Evolutionary conservation across 192 early-diverging fungal genomes (phyloP).

Genomic region (Coemansia sp.): DNA sequence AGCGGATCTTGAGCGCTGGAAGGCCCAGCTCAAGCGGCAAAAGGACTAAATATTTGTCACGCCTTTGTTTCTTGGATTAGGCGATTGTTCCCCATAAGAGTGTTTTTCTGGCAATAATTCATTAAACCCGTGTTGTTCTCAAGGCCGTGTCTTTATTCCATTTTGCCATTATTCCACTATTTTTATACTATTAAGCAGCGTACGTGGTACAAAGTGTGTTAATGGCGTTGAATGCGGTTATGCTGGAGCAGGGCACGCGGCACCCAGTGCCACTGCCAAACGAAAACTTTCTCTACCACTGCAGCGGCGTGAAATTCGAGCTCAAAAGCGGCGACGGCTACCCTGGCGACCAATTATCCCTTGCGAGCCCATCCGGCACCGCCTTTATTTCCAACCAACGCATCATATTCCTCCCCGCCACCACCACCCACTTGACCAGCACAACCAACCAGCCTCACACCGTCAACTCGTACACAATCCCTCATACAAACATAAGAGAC

Average conservation of each 20-base stretch:
- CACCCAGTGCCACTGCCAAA: constrained; percentile 44
- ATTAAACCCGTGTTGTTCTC: no score
- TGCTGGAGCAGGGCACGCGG: constrained; percentile 41
- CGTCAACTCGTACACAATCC: constrained; percentile 41
- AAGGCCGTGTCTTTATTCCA: no score
- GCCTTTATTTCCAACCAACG: constrained; percentile 53
- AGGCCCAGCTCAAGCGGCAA: constrained; percentile 44
- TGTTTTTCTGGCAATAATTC: no score
- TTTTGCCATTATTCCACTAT: neutral
- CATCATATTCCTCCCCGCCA: constrained; percentile 34
- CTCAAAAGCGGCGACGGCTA: constrained; percentile 39
- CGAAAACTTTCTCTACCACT: constrained; percentile 54
- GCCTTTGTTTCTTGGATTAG: no score
- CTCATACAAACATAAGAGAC: constrained; percentile 28
- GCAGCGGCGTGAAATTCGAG: constrained; percentile 52
- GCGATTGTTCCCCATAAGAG: no score
- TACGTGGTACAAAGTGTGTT: no score
- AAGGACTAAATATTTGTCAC: constrained; percentile 19
- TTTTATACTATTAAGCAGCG: no score
- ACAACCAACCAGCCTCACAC: neutral
- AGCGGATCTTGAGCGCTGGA: constrained; percentile 50
- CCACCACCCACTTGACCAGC: constrained; percentile 34
- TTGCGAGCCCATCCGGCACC: constrained; percentile 30
- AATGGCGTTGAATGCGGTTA: constrained; percentile 45
- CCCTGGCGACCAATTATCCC: constrained; percentile 26